These are phyloP conservation scores for Lolium multiflorum DNA, from an alignment of 176 grass and related monocot species.

Conservation along the genomic window DNA sequence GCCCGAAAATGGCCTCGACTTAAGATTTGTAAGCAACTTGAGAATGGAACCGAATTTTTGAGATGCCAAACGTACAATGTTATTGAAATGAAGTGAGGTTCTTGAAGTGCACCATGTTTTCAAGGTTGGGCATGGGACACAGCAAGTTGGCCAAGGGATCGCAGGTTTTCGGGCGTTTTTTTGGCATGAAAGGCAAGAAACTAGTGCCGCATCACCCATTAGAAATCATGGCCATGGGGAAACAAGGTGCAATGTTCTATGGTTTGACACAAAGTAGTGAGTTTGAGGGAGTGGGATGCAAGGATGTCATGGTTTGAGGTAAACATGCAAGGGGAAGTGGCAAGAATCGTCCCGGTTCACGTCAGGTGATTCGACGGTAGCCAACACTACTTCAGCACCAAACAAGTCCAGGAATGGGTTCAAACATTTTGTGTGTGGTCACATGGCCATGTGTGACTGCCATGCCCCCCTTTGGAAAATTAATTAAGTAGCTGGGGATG, in stretches of 20 bases:
- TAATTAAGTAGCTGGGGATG: too few species aligned
- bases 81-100: neutral
- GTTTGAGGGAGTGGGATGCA: neutral
- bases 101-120: neutral
- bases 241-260: neutral
- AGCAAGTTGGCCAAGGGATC: neutral
- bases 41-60: neutral
- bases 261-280: neutral
- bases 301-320: neutral
- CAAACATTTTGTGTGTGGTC: too few species aligned
- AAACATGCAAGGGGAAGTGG: neutral
- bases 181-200: neutral
- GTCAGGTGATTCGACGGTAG: too few species aligned
- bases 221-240: neutral
- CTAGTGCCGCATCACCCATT: neutral
- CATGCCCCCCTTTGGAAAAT: too few species aligned
- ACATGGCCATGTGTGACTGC: too few species aligned
- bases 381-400: too few species aligned
- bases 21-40: neutral
- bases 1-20: too few species aligned
- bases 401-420: too few species aligned
- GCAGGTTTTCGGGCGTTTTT: neutral
- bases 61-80: neutral
- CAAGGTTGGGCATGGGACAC: neutral
- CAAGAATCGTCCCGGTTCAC: too few species aligned